These are phyloP conservation scores for Inosperma sp. DNA, from an alignment of 768 basidiomycete genomes.

Conservation along the genomic window DNA sequence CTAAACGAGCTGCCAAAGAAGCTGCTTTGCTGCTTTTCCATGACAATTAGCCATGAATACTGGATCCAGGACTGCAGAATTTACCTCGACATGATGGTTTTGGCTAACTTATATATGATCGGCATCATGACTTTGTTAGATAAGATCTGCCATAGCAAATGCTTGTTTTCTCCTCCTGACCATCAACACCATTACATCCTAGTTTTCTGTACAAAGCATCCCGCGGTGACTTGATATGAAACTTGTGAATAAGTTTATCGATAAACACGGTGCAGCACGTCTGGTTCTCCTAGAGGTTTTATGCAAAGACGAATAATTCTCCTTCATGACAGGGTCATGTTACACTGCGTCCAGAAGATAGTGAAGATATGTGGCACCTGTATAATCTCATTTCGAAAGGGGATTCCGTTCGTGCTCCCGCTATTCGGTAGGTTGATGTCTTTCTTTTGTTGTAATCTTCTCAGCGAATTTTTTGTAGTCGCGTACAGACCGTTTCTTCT, in stretches of 20 bases:
- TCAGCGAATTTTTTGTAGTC: constrained; percentile 39
- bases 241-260: constrained; percentile 74
- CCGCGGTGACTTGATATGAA: constrained; percentile 55
- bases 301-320: constrained; percentile 22
- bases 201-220: not conserved
- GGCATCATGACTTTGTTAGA: not conserved
- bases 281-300: constrained; percentile 20
- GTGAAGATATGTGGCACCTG: constrained; percentile 99
- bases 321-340: constrained; percentile 69
- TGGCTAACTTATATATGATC: not conserved
- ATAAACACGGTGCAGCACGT: constrained; percentile 77
- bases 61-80: not conserved
- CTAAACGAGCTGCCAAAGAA: constrained; percentile 53
- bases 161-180: constrained; percentile 5
- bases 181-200: not conserved
- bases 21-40: constrained; percentile 40
- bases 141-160: not conserved
- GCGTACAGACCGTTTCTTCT: constrained; percentile 82
- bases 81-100: constrained; percentile 21
- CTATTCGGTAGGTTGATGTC: constrained; percentile 56
- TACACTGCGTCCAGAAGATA: constrained; percentile 92
- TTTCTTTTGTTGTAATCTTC: not conserved
- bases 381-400: constrained; percentile 94
- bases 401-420: constrained; percentile 80
- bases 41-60: not conserved